Evolutionary conservation across 2,329 filamentous ascomycete genomes (phyloP), one percentile per base, ranked within the genome.

Genomic region (Nemania diffusa): DNA sequence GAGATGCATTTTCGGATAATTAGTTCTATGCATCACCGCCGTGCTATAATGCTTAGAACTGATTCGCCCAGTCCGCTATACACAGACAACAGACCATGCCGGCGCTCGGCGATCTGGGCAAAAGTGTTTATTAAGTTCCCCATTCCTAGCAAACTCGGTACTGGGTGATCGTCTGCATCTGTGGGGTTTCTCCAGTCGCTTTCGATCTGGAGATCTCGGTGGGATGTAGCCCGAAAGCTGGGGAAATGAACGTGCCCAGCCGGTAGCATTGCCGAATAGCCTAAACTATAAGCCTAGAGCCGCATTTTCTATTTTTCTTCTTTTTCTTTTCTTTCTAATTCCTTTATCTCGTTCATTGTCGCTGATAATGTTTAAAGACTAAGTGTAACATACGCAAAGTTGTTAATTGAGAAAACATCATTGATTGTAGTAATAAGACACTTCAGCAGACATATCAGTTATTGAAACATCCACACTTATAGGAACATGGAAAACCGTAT

Each of bases 151-250:
- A 60, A 64, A 64, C 59, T 66, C 69, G 68, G 69, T 52, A 57
- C 24, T 1, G 20, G 17, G 37, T 5, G 69, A 60, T 64, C 65
- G 66, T 60, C 34, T 42, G 50, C 62, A 70, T 71, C 67, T 74
- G 74, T 73, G 74, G 74, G 71, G 73, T 74, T 46, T 37, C 27
- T 55, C 34, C 20, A 34, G 22, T 58, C 22, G 29, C 32, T n/a
- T 26, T 56, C 32, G 51, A 61, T 65, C 67, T 68, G 67, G 56
- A 40, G 61, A 63, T 61, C 63, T 70, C 68, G 68, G 68, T 59
- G 26, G 34, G 51, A 66, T 69, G 56, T 60, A 55, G 44, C 29
- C 65, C 68, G 62, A 68, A 64, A 64, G 62, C 40, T 62, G 50
- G 61, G 51, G 51, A 40, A 57, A 24, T 8, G 40, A 17, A 11